Evolutionary conservation across 2,329 filamentous ascomycete species (phyloP), one percentile per base, ranked within the genome.

Genomic region (Passalora sequoiae): DNA sequence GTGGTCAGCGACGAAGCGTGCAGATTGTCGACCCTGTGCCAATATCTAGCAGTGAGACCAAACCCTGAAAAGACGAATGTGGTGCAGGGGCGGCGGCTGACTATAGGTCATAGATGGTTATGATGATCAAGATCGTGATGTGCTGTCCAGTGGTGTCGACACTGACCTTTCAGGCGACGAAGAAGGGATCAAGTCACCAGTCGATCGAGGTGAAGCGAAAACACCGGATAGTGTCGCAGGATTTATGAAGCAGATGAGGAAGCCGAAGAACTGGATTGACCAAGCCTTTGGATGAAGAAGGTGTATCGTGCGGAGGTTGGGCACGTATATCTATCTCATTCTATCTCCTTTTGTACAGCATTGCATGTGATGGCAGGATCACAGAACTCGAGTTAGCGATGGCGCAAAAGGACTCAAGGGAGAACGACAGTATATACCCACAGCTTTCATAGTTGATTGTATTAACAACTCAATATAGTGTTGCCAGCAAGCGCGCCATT

Each of bases 201-300:
- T 50, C 33, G 47, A 54, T 36, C 49, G 51, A 7, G 50, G 47
- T 28, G 47, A 47, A 12, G 48, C 43, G n/a, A 52, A 54, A 33
- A 52, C 51, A 13, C 51, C 49, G 10, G 51, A 52, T 24, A 44
- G 38, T 15, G 43, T 54, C 16, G 48, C 44, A 6, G 42, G 49
- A 20, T 49, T 52, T 36, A 47, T 54, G 47, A 48, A 40, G 22
- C 35, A 48, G 20, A 54, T 54, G 49, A 29, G 49, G 15, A 42
- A 40, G 31, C 51, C 51, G 13, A 52, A 52, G 37, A 50, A 50
- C 20, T 50, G 47, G 46, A 49, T 52, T 25, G 51, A 54, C 27
- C 47, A 50, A 32, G 49, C 47, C 29, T 53, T 54, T 47, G 51
- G 51, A n/a, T 50, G 43, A 52, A n/a, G 20, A n/a, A n/a, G n/a